phyloP scores from a whole-genome alignment of 2,329 filamentous ascomycete genomes.

The Fusarium fujikuroi region DNA sequence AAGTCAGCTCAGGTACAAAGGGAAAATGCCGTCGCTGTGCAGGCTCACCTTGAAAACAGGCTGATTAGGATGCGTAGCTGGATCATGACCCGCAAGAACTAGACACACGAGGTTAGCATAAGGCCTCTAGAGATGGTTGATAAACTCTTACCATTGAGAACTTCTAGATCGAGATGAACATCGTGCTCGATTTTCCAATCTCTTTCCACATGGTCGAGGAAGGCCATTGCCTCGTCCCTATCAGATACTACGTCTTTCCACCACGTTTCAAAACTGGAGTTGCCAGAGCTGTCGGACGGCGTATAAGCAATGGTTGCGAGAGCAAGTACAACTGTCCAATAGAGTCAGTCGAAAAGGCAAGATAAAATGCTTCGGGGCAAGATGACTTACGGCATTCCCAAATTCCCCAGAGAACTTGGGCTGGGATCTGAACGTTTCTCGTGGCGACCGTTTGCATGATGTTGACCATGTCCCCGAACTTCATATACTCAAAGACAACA shows the following conservation, averaged over 20 bases:
- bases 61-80: constrained; percentile 16
- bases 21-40: background rate
- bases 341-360: background rate
- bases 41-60: constrained; percentile 44
- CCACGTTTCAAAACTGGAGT: constrained; percentile 25
- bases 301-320: constrained; percentile 45
- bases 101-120: constrained; percentile 1
- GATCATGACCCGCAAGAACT: constrained; percentile 39
- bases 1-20: constrained; percentile 5
- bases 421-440: constrained; percentile 13
- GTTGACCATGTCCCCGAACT: constrained; percentile 37
- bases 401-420: constrained; percentile 44
- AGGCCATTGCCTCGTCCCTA: background rate
- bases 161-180: constrained; percentile 47
- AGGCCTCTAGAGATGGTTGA: background rate
- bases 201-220: constrained; percentile 10
- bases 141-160: constrained; percentile 43
- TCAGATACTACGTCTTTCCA: constrained; percentile 1
- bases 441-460: constrained; percentile 24
- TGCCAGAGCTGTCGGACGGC: background rate
- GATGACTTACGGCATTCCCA: constrained; percentile 46
- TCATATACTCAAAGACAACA: constrained; percentile 44
- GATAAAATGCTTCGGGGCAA: background rate
- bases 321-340: constrained; percentile 42
- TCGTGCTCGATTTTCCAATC: constrained; percentile 36